phyloP scores from a whole-genome alignment of 306 rosid species.

The Prunus mira region DNA sequence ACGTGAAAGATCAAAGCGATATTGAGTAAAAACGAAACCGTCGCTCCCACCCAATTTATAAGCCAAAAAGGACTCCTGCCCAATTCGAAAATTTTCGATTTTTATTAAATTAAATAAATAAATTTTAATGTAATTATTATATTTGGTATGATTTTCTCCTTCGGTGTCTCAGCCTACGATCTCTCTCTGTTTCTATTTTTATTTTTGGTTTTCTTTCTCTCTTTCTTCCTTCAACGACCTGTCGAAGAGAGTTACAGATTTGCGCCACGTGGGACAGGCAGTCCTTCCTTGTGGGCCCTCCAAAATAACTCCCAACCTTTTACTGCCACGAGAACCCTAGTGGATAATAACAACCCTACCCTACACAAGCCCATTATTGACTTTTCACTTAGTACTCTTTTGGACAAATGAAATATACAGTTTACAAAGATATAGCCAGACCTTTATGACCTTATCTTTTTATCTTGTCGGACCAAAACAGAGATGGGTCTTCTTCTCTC shows the following conservation, averaged over 20 bases:
- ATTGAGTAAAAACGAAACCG: constrained; percentile 29
- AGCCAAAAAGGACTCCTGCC: constrained; percentile 20
- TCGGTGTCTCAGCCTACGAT: constrained; percentile 4
- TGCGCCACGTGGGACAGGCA: constrained; percentile 30
- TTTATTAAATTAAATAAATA: background rate
- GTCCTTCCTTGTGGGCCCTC: constrained; percentile 22
- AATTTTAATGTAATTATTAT: background rate
- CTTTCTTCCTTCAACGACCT: constrained; percentile 16
- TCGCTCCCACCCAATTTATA: constrained; percentile 39
- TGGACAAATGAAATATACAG: background rate
- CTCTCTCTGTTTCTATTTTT: background rate
- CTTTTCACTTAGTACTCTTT: background rate
- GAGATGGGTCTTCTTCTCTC: background rate
- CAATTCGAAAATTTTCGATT: background rate
- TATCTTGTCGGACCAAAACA: constrained; percentile 43
- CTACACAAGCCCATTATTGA: constrained; percentile 1
- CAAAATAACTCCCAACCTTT: constrained; percentile 13
- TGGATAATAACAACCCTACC: constrained; percentile 30
- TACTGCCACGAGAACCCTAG: constrained; percentile 33
- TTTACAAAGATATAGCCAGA: background rate
- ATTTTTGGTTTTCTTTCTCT: background rate
- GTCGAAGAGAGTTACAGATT: constrained; percentile 13
- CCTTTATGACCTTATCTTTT: constrained; percentile 34
- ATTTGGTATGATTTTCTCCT: background rate
- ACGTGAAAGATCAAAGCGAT: constrained; percentile 42